A percentile compares a stretch with the other conserved stretches of the same genome.
Evolutionary conservation across 108 stramenopile genomes (phyloP).

Genomic region (Epipyxis sp.): DNA sequence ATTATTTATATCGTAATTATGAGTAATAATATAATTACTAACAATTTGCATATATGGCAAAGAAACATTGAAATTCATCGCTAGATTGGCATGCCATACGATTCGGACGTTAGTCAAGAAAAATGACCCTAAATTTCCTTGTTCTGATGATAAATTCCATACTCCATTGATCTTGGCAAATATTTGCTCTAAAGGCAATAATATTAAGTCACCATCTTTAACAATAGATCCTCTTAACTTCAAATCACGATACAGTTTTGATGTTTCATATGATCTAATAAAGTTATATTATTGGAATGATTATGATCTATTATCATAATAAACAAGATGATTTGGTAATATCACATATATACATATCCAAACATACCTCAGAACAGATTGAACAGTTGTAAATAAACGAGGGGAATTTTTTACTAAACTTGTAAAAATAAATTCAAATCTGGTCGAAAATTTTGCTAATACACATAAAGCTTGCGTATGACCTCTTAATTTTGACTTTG

Average conservation of each 20-base stretch:
- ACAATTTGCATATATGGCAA: conserved; percentile 66
- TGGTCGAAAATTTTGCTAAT: conserved; percentile 43
- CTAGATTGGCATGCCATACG: conserved; percentile 64
- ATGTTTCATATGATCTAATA: conserved; percentile 61
- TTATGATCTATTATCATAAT: neutral
- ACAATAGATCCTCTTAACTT: conserved; percentile 60
- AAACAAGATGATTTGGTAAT: neutral
- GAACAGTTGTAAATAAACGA: conserved; percentile 63
- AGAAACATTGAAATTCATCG: conserved; percentile 66
- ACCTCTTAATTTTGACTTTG: conserved; percentile 51
- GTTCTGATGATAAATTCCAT: conserved; percentile 63
- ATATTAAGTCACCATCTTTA: conserved; percentile 37
- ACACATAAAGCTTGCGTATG: conserved; percentile 61
- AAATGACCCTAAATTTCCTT: conserved; percentile 62
- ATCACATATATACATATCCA: neutral
- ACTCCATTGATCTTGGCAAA: conserved; percentile 53
- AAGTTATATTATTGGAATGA: no score
- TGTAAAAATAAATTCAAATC: conserved; percentile 68
- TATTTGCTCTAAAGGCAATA: conserved; percentile 58
- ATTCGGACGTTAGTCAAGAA: conserved; percentile 64
- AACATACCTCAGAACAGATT: conserved; percentile 55
- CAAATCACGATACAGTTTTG: conserved; percentile 61
- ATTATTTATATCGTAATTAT: neutral
- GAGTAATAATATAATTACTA: conserved; percentile 1
- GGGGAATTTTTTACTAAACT: conserved; percentile 59